Evolutionary conservation across 441 rosid species (phyloP), one percentile per base, ranked within the genome.

Genomic region (Hura crepitans): DNA sequence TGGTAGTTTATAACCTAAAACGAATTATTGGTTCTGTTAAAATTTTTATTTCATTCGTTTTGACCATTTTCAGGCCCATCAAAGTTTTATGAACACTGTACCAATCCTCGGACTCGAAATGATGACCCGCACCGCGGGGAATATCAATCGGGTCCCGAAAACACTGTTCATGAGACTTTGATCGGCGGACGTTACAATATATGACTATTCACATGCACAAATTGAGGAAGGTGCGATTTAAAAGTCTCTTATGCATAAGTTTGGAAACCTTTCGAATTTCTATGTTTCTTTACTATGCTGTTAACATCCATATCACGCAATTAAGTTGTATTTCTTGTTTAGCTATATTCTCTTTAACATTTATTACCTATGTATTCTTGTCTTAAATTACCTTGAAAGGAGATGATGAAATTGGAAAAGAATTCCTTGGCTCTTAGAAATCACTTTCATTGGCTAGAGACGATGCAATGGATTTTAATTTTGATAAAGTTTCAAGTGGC

Each of bases 351-450:
- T 35, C 9, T 8, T 18, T 45, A 27, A 50, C 23, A 31, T 56
- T n/a, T 45, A 27, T 53, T 60, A 70, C 62, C 62, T 53, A 37
- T 60, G 1, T 57, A 25, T 6, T 74, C 50, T 66, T 57, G 60
- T 74, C 66, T 39, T 69, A 51, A 33, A 42, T 65, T 74, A 53
- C 59, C 42, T 68, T 74, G 73, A 42, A 43, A 59, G 79, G 89
- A 91, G 99, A 86, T 73, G 89, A 82, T 5, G 89, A 84, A 45
- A 79, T 88, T 79, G 97, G 96, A 74, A 86, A 83, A 55, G 94
- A 89, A 45, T 89, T 87, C 67, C 81, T 87, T 39, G 71, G 81
- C 80, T 87, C 92, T 60, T 93, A 97, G 98, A 91, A 91, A 79
- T 81, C 88, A 55, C 85, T 84, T 84, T 77, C 97, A 10, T 75